These are phyloP conservation scores for Bryoglossum gracile DNA, from an alignment of 495 filamentous ascomycete genomes.

Conservation along the genomic window DNA sequence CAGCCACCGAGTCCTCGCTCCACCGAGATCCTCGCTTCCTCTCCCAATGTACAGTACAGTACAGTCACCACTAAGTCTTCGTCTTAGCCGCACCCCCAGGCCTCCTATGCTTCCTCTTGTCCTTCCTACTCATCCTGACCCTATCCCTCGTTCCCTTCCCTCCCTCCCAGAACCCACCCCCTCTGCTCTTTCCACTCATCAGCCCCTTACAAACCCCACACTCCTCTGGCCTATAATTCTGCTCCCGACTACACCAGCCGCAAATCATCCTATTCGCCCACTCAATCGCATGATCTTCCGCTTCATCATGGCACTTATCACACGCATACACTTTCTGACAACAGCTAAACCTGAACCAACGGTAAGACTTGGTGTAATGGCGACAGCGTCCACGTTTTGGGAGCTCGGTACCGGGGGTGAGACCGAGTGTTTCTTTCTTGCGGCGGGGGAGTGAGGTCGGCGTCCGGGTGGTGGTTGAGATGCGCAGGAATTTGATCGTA, in stretches of 20 bases:
- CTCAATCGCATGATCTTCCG: constrained; percentile 66
- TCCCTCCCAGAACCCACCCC: constrained; percentile 78
- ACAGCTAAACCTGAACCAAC: constrained; percentile 75
- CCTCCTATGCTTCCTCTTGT: constrained; percentile 65
- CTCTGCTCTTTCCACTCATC: constrained; percentile 55
- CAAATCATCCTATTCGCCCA: constrained; percentile 89
- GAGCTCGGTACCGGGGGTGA: constrained; percentile 72
- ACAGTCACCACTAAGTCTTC: neutral
- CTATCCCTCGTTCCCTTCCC: constrained; percentile 77
- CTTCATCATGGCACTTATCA: constrained; percentile 77
- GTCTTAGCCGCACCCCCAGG: constrained; percentile 22
- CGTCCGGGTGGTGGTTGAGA: constrained; percentile 44
- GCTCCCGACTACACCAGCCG: constrained; percentile 74
- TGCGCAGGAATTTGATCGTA: constrained; percentile 71
- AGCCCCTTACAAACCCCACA: constrained; percentile 70
- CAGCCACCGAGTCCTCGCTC: no score
- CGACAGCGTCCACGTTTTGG: constrained; percentile 65
- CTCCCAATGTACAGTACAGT: no score
- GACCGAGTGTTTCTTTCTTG: constrained; percentile 67
- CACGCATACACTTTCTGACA: constrained; percentile 61
- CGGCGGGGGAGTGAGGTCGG: constrained; percentile 40
- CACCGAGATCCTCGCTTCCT: no score
- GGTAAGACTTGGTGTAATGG: constrained; percentile 73
- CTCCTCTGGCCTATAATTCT: constrained; percentile 73
- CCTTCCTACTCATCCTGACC: constrained; percentile 62